Evolutionary conservation across 169 alveolate species (phyloP).

Genomic region (Eimeria necatrix): DNA sequence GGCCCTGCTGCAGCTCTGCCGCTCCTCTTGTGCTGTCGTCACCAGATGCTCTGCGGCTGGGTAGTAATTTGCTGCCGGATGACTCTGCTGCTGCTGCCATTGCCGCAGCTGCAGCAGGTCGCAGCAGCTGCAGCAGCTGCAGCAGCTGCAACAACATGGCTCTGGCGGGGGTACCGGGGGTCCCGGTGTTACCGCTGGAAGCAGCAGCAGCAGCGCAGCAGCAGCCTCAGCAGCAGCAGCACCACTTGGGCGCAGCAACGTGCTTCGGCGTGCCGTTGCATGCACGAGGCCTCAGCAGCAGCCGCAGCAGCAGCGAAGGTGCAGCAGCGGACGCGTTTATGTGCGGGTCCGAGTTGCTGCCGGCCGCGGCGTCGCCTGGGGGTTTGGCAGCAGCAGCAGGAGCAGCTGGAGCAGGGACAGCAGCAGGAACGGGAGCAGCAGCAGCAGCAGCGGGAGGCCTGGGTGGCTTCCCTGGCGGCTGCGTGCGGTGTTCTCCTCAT

Average conservation of each 20-base stretch:
- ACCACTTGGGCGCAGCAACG: not conserved
- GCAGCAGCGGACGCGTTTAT: constrained; percentile 4
- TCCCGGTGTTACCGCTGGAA: not conserved
- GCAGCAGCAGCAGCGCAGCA: constrained; percentile 71
- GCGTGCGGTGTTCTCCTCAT: not conserved
- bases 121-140: constrained; percentile 47
- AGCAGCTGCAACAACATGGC: not conserved
- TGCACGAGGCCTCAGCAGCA: constrained; percentile 14
- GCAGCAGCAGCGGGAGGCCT: constrained; percentile 24
- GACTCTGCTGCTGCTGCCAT: not conserved
- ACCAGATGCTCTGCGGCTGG: constrained; percentile 8
- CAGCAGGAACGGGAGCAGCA: too few relatives aligned
- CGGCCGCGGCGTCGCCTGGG: constrained; percentile 13
- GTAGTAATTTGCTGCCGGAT: not conserved
- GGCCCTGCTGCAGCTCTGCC: constrained; percentile 46
- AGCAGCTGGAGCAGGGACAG: too few relatives aligned
- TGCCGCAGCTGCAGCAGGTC: not conserved
- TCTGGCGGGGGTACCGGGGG: not conserved
- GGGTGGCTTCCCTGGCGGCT: not conserved
- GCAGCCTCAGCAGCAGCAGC: constrained; percentile 4
- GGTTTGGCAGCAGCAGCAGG: constrained; percentile 33
- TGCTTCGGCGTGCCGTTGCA: constrained; percentile 8
- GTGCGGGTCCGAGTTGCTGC: constrained; percentile 24
- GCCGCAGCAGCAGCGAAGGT: constrained; percentile 63
- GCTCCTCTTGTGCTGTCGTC: constrained; percentile 2